A percentile compares a stretch with the other conserved stretches of the same genome.
Evolutionary conservation across 139 green algal genomes (phyloP).

Genomic region (Microglena sp.): DNA sequence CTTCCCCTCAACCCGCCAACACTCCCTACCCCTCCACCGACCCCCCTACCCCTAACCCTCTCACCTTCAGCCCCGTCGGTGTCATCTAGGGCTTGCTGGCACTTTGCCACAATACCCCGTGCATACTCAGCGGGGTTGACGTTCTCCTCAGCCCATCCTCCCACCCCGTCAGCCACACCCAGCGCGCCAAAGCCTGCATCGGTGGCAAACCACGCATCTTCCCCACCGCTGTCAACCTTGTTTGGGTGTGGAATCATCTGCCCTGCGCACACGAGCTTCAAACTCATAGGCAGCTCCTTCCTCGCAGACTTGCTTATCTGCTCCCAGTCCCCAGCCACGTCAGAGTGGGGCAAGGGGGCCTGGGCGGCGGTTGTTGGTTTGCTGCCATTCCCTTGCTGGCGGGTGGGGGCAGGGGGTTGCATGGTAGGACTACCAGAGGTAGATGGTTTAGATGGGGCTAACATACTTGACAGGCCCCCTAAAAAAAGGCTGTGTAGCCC

Average conservation of each 20-base stretch:
- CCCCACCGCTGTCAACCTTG: slow-evolving; percentile 46
- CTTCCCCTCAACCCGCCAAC: too few relatives aligned
- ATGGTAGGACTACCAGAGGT: too few relatives aligned
- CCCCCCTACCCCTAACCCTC: too few relatives aligned
- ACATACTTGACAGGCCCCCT: too few relatives aligned
- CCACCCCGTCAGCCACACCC: slow-evolving; percentile 86
- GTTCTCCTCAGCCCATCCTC: slow-evolving; percentile 64
- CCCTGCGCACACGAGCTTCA: slow-evolving; percentile 12
- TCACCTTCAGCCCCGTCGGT: not conserved
- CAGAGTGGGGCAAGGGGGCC: not conserved
- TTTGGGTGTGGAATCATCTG: slow-evolving; percentile 12
- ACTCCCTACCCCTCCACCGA: too few relatives aligned
- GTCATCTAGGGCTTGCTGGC: not conserved
- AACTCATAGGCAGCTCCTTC: not conserved
- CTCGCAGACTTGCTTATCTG: not conserved
- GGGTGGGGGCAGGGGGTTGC: too few relatives aligned
- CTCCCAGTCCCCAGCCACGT: not conserved
- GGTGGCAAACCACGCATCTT: slow-evolving; percentile 72
- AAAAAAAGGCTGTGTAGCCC: slow-evolving; percentile 22
- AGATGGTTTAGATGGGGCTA: too few relatives aligned
- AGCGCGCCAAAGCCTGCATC: slow-evolving; percentile 20
- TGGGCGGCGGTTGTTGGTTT: not conserved
- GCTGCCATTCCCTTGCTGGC: slow-evolving; percentile 4
- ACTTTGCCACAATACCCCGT: too few relatives aligned
- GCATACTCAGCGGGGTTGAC: slow-evolving; percentile 67